Percentiles rank a stretch among this genome's conserved stretches.
Evolutionary conservation across 352 stramenopile species (phyloP).

Genomic region (Phytopythium helicoides): DNA sequence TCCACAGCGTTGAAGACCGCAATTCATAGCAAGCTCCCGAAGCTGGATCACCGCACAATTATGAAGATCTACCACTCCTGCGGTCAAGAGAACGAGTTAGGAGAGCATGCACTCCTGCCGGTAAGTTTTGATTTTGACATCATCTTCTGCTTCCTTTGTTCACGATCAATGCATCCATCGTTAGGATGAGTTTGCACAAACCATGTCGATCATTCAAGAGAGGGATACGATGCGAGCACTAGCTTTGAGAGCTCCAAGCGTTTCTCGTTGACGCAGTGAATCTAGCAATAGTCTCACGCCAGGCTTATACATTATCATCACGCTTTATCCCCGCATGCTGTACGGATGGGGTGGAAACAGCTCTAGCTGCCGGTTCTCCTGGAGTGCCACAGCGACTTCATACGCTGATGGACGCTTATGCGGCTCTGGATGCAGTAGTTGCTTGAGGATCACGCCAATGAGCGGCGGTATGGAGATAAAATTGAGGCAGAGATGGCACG

Average conservation of each 20-base stretch:
- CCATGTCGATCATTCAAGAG: no score
- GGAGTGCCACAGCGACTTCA: conserved; percentile 65
- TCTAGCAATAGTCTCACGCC: no score
- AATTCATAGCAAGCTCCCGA: conserved; percentile 49
- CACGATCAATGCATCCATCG: no score
- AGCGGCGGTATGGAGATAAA: conserved; percentile 79
- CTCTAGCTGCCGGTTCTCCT: conserved; percentile 57
- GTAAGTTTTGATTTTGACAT: conserved; percentile 29
- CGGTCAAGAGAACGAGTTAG: conserved; percentile 79
- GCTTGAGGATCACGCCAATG: conserved; percentile 73
- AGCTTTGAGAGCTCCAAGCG: no score
- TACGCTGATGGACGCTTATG: conserved; percentile 63
- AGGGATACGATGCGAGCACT: no score
- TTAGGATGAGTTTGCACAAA: no score
- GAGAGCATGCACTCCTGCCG: conserved; percentile 60
- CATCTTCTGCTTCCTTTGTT: not conserved
- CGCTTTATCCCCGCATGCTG: not conserved
- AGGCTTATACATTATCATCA: no score
- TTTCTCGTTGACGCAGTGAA: no score
- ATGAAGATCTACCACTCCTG: conserved; percentile 73
- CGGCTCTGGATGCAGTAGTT: conserved; percentile 72
- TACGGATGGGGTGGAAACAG: conserved; percentile 39
- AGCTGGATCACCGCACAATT: conserved; percentile 45
- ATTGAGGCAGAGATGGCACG: conserved; percentile 73
- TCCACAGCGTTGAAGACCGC: conserved; percentile 39